Evolutionary conservation across 1,284 basidiomycete genomes (phyloP).

Genomic region (Pseudozyma tsukubaensis): DNA sequence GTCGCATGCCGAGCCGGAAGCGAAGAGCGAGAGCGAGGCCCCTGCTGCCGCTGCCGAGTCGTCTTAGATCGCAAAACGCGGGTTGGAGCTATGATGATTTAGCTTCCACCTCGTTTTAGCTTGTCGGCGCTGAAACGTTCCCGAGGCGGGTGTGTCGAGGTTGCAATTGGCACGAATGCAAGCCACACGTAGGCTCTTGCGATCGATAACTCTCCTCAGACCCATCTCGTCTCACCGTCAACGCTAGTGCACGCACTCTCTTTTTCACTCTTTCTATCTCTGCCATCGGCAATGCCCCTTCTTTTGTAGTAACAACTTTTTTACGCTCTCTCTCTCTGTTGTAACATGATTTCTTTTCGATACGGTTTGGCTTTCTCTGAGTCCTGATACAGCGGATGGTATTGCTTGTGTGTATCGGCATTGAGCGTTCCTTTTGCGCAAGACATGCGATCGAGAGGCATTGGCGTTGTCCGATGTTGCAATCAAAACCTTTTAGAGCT

Average conservation of each 20-base stretch:
- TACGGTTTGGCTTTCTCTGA: neutral
- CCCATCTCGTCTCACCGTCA: too few relatives aligned
- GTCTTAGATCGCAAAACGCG: conserved; percentile 2
- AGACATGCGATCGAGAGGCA: too few relatives aligned
- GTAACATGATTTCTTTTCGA: neutral
- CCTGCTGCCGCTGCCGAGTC: conserved; percentile 10
- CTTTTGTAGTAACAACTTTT: conserved; percentile 9
- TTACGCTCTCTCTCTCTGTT: neutral
- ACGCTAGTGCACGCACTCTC: neutral
- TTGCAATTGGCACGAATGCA: too few relatives aligned
- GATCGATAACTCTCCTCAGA: too few relatives aligned
- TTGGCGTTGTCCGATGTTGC: too few relatives aligned
- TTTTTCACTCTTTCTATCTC: neutral
- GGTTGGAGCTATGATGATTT: neutral
- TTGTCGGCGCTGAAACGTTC: too few relatives aligned
- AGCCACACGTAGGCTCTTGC: too few relatives aligned
- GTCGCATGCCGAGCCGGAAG: conserved; percentile 14
- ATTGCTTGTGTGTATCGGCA: neutral
- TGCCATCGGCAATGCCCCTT: too few relatives aligned
- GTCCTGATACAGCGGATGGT: neutral
- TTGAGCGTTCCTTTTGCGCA: neutral
- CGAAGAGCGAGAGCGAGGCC: conserved; percentile 27
- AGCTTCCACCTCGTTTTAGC: too few relatives aligned
- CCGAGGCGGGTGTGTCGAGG: too few relatives aligned
- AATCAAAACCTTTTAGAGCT: neutral